Evolutionary conservation across 495 filamentous ascomycete genomes (phyloP).

Genomic region (Peziza echinospora): DNA sequence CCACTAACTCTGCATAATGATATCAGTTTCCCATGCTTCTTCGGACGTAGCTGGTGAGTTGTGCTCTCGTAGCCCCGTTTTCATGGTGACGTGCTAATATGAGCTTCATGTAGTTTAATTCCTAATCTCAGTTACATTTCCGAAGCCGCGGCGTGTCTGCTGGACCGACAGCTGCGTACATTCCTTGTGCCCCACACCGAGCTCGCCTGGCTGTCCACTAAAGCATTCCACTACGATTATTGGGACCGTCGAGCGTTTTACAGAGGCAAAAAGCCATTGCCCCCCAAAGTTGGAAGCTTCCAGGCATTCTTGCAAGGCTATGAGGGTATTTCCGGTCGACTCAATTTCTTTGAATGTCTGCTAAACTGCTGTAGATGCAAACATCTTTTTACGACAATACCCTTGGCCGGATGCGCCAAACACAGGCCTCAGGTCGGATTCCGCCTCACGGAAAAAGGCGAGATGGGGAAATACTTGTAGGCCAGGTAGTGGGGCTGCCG

Average conservation of each 20-base stretch:
- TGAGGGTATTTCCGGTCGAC: slow-evolving; percentile 26
- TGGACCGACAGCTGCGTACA: slow-evolving; percentile 75
- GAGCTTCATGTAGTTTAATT: slow-evolving; percentile 38
- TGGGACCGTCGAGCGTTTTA: slow-evolving; percentile 85
- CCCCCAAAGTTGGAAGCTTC: slow-evolving; percentile 83
- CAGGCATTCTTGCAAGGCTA: slow-evolving; percentile 93
- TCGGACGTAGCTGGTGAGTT: slow-evolving; percentile 63
- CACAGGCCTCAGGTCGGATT: slow-evolving; percentile 48
- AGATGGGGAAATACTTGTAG: slow-evolving; percentile 75
- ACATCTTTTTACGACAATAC: slow-evolving; percentile 79
- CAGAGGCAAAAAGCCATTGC: slow-evolving; percentile 67
- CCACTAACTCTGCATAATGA: neutral
- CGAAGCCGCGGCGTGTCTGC: slow-evolving; percentile 86
- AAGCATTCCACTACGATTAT: slow-evolving; percentile 93
- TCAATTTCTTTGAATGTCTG: neutral
- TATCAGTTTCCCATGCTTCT: slow-evolving; percentile 67
- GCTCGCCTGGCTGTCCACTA: slow-evolving; percentile 81
- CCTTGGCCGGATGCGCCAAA: slow-evolving; percentile 93
- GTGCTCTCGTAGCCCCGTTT: neutral
- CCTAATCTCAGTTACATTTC: slow-evolving; percentile 98
- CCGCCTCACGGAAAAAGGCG: slow-evolving; percentile 46
- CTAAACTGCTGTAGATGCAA: slow-evolving; percentile 40
- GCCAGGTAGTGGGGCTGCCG: slow-evolving; percentile 38
- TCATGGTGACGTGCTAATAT: slow-evolving; percentile 11
- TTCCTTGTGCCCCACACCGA: slow-evolving; percentile 91